Base-by-base conservation (phyloP, 2,329 filamentous ascomycete species). In the Monosporascus sp. region DNA sequence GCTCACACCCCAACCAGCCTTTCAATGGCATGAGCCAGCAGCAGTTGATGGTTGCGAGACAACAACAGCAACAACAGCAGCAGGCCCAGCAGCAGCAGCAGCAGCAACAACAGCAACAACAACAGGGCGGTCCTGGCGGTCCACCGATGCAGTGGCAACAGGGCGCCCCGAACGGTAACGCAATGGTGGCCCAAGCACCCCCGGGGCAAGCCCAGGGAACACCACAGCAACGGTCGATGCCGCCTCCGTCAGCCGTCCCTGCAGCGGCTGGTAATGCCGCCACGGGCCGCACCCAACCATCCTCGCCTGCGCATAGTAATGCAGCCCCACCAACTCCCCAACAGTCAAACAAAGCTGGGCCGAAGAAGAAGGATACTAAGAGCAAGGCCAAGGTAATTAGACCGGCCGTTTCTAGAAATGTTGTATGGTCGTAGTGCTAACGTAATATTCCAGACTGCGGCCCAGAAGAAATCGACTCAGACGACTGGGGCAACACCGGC, bases 281-380 rank as follows among this genome's bases (percentile, higher is more conserved):
- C 53, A 78, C 78, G 59, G 74, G 77, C 51, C 80, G 82, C 61
- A 79, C 76, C 58, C 75, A 79, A 51, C 77, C 82, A 15, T 81
- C 80, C 14, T 85, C 84, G 18, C 85, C 84, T 24, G 84, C 86
- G 61, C 79, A 82, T 60, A 79, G 79, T 57, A 82, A 79, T 55
- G 79, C 83, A 7, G 87, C 86, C 37, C 89, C 89, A 1, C 89
- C 89, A 1, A 94, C 89, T 4, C 89, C 89, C 1, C 85, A 83
- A 50, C 87, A 90, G 66, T 70, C 76, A 2, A 86, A 85, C 65
- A 93, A 93, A 75, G 72, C 86, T 4, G 85, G 82, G 37, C 87
- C 88, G 1, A 91, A 90, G 70, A 93, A 93, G 80, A 89, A 90
- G 75, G 83, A 85, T 35, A 74, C 73, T 5, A 87, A 86, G 70